A percentile compares a stretch with the other conserved stretches of the same genome.
Conservation (phyloP, 2,329 filamentous ascomycete genomes). For the Leptographium wingfieldii region DNA sequence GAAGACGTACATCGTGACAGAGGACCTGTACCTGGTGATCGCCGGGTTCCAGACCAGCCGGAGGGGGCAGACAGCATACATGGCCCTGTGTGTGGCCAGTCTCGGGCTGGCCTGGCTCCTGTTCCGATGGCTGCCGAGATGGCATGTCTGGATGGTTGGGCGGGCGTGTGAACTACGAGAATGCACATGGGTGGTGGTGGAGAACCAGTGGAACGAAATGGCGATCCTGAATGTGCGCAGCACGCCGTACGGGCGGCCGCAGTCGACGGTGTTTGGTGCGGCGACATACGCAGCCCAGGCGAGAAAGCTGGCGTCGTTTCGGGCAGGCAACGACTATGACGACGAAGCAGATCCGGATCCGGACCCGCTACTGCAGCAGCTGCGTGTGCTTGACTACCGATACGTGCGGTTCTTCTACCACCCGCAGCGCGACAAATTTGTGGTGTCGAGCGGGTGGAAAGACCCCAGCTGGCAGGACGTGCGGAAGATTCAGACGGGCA, state of each 20-base stretch:
- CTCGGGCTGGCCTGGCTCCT: conserved; percentile 71
- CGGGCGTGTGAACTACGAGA: conserved; percentile 53
- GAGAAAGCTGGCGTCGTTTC: neutral
- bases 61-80: conserved; percentile 56
- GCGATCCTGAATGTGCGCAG: conserved; percentile 55
- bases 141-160: conserved; percentile 69
- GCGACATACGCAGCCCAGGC: conserved; percentile 13
- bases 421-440: conserved; percentile 76
- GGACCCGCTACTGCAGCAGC: conserved; percentile 62
- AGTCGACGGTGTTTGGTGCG: conserved; percentile 55
- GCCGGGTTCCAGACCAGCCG: conserved; percentile 77
- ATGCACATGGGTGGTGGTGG: conserved; percentile 85
- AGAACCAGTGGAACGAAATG: conserved; percentile 95
- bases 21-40: conserved; percentile 88
- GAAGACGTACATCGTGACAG: conserved; percentile 85
- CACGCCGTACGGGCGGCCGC: conserved; percentile 38
- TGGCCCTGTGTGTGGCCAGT: conserved; percentile 57
- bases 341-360: conserved; percentile 34
- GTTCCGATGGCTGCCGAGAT: conserved; percentile 79
- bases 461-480: conserved; percentile 81
- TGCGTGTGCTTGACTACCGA: conserved; percentile 78
- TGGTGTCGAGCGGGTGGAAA: conserved; percentile 82
- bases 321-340: neutral
- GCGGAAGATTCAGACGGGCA: conserved; percentile 58
- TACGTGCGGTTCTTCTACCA: conserved; percentile 92